Conservation (phyloP, 2,329 filamentous ascomycete genomes). For the Fusarium liriodendri region DNA sequence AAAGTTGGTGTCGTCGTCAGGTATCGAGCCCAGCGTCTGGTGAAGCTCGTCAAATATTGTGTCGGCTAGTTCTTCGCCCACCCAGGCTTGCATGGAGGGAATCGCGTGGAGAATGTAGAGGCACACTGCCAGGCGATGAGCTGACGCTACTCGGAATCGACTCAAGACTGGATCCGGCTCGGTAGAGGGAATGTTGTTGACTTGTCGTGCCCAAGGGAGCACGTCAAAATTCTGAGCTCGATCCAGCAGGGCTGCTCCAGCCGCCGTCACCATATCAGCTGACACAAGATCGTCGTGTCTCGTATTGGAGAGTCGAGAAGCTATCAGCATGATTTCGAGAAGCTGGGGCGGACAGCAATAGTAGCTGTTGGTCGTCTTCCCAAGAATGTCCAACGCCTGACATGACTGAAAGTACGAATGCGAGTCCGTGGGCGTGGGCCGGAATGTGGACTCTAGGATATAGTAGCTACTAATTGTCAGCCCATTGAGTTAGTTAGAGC, state of each 20-base stretch:
- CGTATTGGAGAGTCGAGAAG: conserved; percentile 54
- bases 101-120: conserved; percentile 59
- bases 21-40: conserved; percentile 59
- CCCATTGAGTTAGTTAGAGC: neutral
- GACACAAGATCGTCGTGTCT: conserved; percentile 42
- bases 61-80: conserved; percentile 45
- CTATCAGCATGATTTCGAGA: conserved; percentile 56
- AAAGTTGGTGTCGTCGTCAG: conserved; percentile 62
- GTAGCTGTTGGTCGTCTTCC: conserved; percentile 57
- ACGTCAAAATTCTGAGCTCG: conserved; percentile 56
- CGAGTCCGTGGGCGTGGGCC: conserved; percentile 45
- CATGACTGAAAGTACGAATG: conserved; percentile 51
- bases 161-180: conserved; percentile 49
- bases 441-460: conserved; percentile 59
- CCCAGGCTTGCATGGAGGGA: conserved; percentile 40
- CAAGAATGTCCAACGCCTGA: conserved; percentile 52
- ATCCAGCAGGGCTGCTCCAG: conserved; percentile 49
- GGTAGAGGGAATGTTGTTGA: conserved; percentile 49
- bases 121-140: conserved; percentile 57
- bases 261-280: conserved; percentile 44
- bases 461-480: conserved; percentile 52
- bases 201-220: conserved; percentile 53
- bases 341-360: conserved; percentile 59
- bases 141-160: conserved; percentile 54
- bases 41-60: conserved; percentile 59